phyloP scores from a whole-genome alignment of 495 filamentous ascomycete genomes.

The Penicillium roqueforti region DNA sequence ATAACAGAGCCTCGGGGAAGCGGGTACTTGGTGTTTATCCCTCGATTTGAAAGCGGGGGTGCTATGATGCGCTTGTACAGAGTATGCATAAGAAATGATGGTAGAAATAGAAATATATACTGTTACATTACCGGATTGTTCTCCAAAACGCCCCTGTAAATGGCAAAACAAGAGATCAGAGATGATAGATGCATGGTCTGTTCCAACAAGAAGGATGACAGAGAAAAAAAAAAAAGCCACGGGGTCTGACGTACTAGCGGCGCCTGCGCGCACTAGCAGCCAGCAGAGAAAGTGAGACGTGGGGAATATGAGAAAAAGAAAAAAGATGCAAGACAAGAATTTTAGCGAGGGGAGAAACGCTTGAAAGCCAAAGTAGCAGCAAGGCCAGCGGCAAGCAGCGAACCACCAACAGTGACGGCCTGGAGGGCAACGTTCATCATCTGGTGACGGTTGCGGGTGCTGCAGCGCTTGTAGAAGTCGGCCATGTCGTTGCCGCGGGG shows the following conservation, averaged over 20 bases:
- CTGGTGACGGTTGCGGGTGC: conserved; percentile 55
- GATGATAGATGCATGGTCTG: not conserved
- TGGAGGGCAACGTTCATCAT: conserved; percentile 57
- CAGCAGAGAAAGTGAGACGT: not conserved
- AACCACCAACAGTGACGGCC: conserved; percentile 46
- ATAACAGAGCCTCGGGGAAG: not conserved
- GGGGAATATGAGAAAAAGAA: conserved; percentile 6
- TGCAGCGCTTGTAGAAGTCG: conserved; percentile 57
- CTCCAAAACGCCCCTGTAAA: not conserved
- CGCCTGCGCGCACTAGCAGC: conserved; percentile 21
- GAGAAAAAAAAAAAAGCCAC: not conserved
- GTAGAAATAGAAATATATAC: not conserved
- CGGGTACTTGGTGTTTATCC: not conserved
- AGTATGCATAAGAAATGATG: not conserved
- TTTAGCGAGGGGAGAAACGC: conserved; percentile 37
- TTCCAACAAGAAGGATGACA: not conserved
- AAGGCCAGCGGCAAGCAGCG: conserved; percentile 39
- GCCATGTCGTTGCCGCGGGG: conserved; percentile 49
- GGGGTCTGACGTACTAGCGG: not conserved
- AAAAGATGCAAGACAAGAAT: not conserved
- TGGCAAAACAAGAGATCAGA: not conserved
- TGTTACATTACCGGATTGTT: not conserved
- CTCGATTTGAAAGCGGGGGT: not conserved
- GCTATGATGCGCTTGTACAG: not conserved
- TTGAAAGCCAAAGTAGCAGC: conserved; percentile 41